phyloP scores from a whole-genome alignment of 2,329 filamentous ascomycete genomes.

The Aspergillus sp. region DNA sequence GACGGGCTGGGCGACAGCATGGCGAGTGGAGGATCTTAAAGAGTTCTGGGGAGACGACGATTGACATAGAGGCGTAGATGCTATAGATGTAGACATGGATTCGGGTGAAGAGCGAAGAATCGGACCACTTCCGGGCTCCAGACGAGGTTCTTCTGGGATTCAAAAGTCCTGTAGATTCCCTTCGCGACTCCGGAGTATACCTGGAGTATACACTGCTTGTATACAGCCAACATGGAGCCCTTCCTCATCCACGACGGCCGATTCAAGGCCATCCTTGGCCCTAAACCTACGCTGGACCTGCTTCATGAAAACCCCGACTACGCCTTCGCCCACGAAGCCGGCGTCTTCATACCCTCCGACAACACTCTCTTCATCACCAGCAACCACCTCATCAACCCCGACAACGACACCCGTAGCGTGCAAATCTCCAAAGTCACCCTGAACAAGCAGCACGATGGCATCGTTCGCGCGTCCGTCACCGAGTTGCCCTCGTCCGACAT shows the following conservation, averaged over 20 bases:
- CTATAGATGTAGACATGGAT: constrained; percentile 1
- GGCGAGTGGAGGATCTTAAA: constrained; percentile 46
- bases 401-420: constrained; percentile 13
- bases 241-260: constrained; percentile 11
- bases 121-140: not conserved
- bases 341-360: constrained; percentile 26
- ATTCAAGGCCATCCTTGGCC: constrained; percentile 28
- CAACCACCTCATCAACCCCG: constrained; percentile 16
- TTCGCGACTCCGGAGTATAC: too few relatives aligned
- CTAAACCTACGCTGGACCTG: constrained; percentile 26
- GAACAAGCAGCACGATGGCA: not conserved
- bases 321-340: constrained; percentile 45
- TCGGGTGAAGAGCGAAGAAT: not conserved
- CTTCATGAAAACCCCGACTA: constrained; percentile 31
- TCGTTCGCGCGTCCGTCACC: not conserved
- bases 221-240: not conserved
- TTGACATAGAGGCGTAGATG: constrained; percentile 1
- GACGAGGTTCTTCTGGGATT: not conserved
- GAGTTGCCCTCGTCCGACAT: constrained; percentile 15
- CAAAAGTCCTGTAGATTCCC: too few relatives aligned
- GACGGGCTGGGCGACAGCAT: constrained; percentile 47
- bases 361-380: constrained; percentile 33
- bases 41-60: constrained; percentile 44
- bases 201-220: not conserved
- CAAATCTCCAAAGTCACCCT: constrained; percentile 15